phyloP scores from a whole-genome alignment of 2,329 filamentous ascomycete genomes.

The Venturia carpophila region DNA sequence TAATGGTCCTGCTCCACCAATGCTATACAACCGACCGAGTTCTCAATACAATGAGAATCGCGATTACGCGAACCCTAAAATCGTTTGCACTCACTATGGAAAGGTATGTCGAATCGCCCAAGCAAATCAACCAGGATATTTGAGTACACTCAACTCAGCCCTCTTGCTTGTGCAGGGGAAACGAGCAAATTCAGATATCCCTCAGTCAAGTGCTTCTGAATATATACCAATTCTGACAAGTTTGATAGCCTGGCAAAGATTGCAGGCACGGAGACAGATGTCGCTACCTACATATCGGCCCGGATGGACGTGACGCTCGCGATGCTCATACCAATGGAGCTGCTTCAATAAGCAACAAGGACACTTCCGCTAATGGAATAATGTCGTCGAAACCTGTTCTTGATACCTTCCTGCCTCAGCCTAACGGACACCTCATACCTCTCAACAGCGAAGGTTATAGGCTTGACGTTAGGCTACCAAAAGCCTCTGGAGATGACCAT shows the following conservation, averaged over 20 bases:
- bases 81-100: not conserved
- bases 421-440: conserved; percentile 32
- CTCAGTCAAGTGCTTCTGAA: not conserved
- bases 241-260: not conserved
- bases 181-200: not conserved
- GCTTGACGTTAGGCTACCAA: conserved; percentile 38
- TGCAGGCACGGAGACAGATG: conserved; percentile 12
- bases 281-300: not conserved
- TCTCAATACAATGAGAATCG: conserved; percentile 2
- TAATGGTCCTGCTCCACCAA: not conserved
- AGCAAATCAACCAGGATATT: not conserved
- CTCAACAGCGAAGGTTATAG: conserved; percentile 42
- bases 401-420: conserved; percentile 19
- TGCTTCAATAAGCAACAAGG: not conserved
- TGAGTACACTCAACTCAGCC: not conserved
- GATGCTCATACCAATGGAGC: not conserved
- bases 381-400: not conserved
- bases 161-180: not conserved
- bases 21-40: not conserved
- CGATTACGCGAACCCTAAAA: not conserved
- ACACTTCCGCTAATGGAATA: not conserved
- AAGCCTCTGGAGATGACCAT: conserved; percentile 33
- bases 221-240: not conserved
- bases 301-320: conserved; percentile 4
- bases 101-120: not conserved